A percentile compares a stretch with the other conserved stretches of the same genome.
Evolutionary conservation across 352 stramenopile genomes (phyloP).

Genomic region (Globisporangium paroecandrum): DNA sequence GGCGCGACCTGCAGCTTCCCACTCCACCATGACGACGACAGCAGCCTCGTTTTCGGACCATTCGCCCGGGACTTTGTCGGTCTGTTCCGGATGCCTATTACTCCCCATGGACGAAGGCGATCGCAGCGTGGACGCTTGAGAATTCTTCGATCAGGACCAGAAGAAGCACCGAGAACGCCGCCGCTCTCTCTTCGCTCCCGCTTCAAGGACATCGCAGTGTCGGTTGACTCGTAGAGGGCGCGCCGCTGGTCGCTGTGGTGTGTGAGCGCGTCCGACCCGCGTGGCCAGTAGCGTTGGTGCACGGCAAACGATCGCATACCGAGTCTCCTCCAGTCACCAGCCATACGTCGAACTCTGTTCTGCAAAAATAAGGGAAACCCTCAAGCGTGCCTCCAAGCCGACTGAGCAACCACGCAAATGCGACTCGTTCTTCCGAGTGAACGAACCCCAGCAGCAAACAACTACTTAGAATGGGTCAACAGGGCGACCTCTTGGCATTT

Average conservation of each 20-base stretch:
- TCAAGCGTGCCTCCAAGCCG: too few species aligned
- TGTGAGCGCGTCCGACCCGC: not conserved
- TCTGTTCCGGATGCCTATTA: not conserved
- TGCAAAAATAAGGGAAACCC: too few species aligned
- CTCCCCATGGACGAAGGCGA: not conserved
- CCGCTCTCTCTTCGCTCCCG: not conserved
- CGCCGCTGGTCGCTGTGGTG: not conserved
- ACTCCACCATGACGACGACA: not conserved
- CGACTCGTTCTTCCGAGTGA: too few species aligned
- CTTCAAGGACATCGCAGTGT: not conserved
- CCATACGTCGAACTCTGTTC: too few species aligned
- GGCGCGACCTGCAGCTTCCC: not conserved
- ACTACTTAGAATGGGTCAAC: not conserved
- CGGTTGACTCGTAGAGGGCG: not conserved
- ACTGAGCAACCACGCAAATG: too few species aligned
- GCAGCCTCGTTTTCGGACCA: not conserved
- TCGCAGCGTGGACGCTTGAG: not conserved
- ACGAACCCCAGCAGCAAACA: not conserved
- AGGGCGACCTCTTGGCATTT: not conserved
- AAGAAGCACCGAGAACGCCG: not conserved
- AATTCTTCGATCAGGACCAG: not conserved
- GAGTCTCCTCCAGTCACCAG: too few species aligned
- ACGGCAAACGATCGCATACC: too few species aligned
- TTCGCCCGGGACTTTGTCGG: not conserved
- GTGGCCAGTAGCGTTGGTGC: not conserved